Percentiles rank a stretch among this genome's conserved stretches.
These are phyloP conservation scores for Sungouiella blattae DNA, from an alignment of 805 yeast genomes.

Conservation along the genomic window DNA sequence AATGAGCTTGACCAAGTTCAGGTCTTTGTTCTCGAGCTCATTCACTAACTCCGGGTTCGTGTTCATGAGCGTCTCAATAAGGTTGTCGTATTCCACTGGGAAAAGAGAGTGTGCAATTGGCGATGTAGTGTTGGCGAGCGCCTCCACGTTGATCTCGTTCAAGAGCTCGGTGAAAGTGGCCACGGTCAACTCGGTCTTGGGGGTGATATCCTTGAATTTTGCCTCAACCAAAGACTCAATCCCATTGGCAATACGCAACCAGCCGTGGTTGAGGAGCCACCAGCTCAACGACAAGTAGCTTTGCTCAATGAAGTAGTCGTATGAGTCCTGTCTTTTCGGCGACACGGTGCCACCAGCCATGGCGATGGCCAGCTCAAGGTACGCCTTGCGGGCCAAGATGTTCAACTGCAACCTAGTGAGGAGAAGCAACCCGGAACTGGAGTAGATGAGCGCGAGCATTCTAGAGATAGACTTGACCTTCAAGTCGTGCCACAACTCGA, in stretches of 20 bases:
- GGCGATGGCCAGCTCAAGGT: constrained; percentile 71
- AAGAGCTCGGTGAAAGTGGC: constrained; percentile 52
- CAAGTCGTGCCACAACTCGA: constrained; percentile 77
- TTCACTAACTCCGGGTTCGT: constrained; percentile 42
- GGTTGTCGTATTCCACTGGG: constrained; percentile 35
- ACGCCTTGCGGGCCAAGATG: constrained; percentile 81
- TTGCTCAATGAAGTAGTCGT: constrained; percentile 64
- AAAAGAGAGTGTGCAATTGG: constrained; percentile 27
- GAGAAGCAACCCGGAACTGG: constrained; percentile 65
- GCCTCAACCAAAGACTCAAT: constrained; percentile 56
- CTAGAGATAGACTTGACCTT: constrained; percentile 73
- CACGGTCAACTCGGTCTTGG: constrained; percentile 65
- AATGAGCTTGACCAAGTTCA: constrained; percentile 37
- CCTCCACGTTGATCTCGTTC: constrained; percentile 22
- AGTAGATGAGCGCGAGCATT: constrained; percentile 65
- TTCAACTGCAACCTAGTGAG: constrained; percentile 84
- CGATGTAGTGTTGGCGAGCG: constrained; percentile 13
- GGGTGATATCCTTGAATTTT: constrained; percentile 62
- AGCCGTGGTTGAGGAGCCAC: constrained; percentile 92
- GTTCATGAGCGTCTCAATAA: constrained; percentile 46
- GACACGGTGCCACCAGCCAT: constrained; percentile 51
- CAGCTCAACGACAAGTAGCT: constrained; percentile 83
- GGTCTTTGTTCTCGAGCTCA: constrained; percentile 34
- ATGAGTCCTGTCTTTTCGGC: constrained; percentile 17
- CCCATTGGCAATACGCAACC: constrained; percentile 52